Evolutionary conservation across 345 rosid species (phyloP).

Genomic region (Anastatica hierochuntica): DNA sequence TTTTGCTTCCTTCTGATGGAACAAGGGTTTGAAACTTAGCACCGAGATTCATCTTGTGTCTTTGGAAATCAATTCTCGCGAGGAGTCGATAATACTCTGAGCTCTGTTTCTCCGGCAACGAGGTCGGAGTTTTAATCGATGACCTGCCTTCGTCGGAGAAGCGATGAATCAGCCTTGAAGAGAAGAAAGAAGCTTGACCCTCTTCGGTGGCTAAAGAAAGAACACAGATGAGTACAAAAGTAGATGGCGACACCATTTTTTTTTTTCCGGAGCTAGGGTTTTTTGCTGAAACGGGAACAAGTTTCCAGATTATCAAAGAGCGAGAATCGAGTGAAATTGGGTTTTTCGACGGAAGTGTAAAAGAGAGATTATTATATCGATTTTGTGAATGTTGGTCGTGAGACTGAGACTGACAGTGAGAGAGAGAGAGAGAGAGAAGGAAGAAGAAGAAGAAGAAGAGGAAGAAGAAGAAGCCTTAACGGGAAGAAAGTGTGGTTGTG

Average conservation of each 20-base stretch:
- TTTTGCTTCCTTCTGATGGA: conserved; percentile 76
- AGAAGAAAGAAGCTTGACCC: conserved; percentile 24
- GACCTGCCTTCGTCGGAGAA: conserved; percentile 65
- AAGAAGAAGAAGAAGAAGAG: not conserved
- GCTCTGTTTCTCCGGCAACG: conserved; percentile 52
- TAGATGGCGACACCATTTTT: conserved; percentile 27
- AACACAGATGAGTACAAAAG: conserved; percentile 13
- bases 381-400: conserved; percentile 14
- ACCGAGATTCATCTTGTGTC: conserved; percentile 77
- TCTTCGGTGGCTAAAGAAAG: not conserved
- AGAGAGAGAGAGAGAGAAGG: not conserved
- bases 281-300: not conserved
- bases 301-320: not conserved
- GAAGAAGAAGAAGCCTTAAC: conserved; percentile 10
- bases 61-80: conserved; percentile 36
- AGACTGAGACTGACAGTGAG: conserved; percentile 12
- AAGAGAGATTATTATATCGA: not conserved
- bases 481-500: conserved; percentile 7
- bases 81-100: conserved; percentile 49
- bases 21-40: conserved; percentile 40
- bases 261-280: conserved; percentile 14
- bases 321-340: not conserved
- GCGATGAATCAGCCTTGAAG: conserved; percentile 62
- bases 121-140: conserved; percentile 20
- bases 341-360: not conserved